These are phyloP conservation scores for Termitomyces sp. DNA, from an alignment of 768 basidiomycete species.

Conservation along the genomic window DNA sequence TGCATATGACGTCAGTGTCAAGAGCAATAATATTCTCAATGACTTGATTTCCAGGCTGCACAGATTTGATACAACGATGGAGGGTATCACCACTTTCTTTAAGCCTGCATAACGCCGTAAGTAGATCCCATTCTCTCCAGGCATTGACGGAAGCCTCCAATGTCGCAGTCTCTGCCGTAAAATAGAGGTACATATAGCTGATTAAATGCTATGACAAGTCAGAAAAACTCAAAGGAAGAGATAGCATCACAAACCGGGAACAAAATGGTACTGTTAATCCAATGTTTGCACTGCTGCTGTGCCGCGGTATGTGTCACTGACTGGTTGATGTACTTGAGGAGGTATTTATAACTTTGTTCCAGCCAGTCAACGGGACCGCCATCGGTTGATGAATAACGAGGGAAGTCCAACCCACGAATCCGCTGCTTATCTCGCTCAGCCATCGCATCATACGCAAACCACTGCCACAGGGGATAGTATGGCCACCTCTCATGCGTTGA, in stretches of 20 bases:
- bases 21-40: neutral
- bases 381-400: neutral
- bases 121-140: neutral
- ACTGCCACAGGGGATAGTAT: conserved; percentile 52
- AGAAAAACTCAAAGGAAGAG: neutral
- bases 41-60: neutral
- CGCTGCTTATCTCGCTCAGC: conserved; percentile 73
- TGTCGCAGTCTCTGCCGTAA: too few relatives aligned
- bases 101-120: neutral
- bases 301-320: too few relatives aligned
- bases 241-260: neutral
- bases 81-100: neutral
- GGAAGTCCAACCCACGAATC: conserved; percentile 26
- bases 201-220: neutral
- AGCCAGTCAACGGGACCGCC: neutral
- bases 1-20: neutral
- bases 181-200: neutral
- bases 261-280: neutral
- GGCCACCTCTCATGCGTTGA: conserved; percentile 21
- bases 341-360: neutral
- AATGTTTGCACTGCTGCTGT: neutral
- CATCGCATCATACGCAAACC: conserved; percentile 87
- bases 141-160: too few relatives aligned
- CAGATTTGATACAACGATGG: too few relatives aligned
- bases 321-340: neutral